Base-by-base conservation (phyloP, 2,329 filamentous ascomycete genomes). In the Aspergillus sp. region DNA sequence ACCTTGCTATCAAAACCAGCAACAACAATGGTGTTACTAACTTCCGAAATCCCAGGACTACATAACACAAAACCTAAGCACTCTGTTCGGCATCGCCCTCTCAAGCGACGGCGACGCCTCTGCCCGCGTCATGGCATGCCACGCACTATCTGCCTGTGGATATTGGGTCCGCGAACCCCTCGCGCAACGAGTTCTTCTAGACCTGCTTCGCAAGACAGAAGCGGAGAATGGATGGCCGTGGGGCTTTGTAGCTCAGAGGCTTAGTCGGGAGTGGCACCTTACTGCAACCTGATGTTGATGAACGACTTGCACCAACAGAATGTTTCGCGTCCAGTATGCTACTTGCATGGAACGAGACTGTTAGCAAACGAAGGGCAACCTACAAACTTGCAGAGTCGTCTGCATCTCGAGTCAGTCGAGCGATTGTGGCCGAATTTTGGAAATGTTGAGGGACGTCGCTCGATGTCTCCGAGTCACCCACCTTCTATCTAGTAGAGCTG, bases 51-150 rank as follows among this genome's bases (percentile, higher is more conserved):
- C 4, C n/a, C 56, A 75, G 73, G 63, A 66, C 43, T 66, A 71
- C 23, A 61, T 75, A 17, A 60, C 63, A 1, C 64, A 69, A 30
- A 74, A 72, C n/a, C 64, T 76, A 1, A 65, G 68, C 19, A 69
- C 72, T 34, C 63, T 76, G 11, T 75, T 75, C 31, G 74, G 74
- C 34, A 75, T 76, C 34, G 72, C 72, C 15, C 64, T 74, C 2
- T 75, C 74, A 3, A 68, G 68, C 3, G 74, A 76, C 25, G 71
- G 75, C 45, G 72, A 75, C 28, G 71, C 71, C n/a, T 69, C 72
- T 1, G 59, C 73, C 23, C 72, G 72, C 30, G 70, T 73, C 28
- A 74, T 74, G 66, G 73, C 74, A 30, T 73, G 73, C 49, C 71
- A 76, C 54, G 72, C 72, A 17, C 64, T 76, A 5, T 72, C 69